These are phyloP conservation scores for Mortierella sp. DNA, from an alignment of 371 early-diverging fungal species.

Conservation along the genomic window DNA sequence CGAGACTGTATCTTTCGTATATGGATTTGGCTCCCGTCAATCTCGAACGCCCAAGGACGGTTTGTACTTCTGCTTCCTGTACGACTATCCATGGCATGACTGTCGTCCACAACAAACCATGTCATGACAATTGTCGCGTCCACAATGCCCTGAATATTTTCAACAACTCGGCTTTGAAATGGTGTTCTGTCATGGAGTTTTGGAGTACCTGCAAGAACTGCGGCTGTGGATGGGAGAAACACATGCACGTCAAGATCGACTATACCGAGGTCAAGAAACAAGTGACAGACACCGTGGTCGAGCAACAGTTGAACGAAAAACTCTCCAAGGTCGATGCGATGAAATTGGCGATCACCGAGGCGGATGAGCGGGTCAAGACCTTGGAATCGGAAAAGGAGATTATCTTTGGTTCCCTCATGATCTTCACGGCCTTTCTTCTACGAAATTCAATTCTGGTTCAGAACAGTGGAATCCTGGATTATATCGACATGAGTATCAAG, in stretches of 20 bases:
- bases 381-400: constrained; percentile 29
- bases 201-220: constrained; percentile 31
- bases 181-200: constrained; percentile 35
- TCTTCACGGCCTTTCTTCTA: constrained; percentile 33
- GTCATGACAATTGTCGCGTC: constrained; percentile 32
- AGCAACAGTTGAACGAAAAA: constrained; percentile 34
- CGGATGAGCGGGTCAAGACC: constrained; percentile 20
- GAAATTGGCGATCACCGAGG: constrained; percentile 30
- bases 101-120: constrained; percentile 21
- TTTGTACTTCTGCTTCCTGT: constrained; percentile 37
- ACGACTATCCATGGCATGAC: constrained; percentile 25
- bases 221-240: constrained; percentile 46
- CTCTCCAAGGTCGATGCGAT: constrained; percentile 22
- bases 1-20: constrained; percentile 23
- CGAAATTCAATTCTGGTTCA: constrained; percentile 41
- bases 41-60: constrained; percentile 39
- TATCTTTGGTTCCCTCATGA: constrained; percentile 36
- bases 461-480: constrained; percentile 25
- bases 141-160: constrained; percentile 19
- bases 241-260: constrained; percentile 49
- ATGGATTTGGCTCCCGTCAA: constrained; percentile 34
- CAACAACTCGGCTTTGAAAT: constrained; percentile 18
- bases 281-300: constrained; percentile 27
- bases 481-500: constrained; percentile 40
- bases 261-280: constrained; percentile 23